These are phyloP conservation scores for Termitomyces titanicus DNA, from an alignment of 768 basidiomycete species.

Conservation along the genomic window DNA sequence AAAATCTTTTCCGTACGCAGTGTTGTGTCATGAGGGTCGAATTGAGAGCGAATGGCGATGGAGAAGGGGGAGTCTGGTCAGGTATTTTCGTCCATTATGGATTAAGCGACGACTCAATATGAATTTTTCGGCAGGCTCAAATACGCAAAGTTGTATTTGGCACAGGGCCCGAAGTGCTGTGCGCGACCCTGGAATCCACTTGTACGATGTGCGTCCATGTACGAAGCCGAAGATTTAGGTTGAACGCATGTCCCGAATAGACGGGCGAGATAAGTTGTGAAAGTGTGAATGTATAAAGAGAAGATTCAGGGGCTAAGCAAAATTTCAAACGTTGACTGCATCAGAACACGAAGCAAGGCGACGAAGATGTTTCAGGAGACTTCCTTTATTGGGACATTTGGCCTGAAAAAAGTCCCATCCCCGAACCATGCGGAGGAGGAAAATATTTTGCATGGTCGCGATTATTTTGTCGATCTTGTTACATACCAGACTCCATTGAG, in stretches of 20 bases:
- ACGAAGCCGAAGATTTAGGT: neutral
- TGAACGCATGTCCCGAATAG: neutral
- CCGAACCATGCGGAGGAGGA: neutral
- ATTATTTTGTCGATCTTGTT: conserved; percentile 9
- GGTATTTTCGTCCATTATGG: too few relatives aligned
- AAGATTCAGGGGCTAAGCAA: neutral
- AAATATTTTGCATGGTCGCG: too few relatives aligned
- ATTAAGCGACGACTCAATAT: too few relatives aligned
- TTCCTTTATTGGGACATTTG: neutral
- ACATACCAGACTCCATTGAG: neutral
- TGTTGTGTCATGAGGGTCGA: too few relatives aligned
- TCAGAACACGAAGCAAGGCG: neutral
- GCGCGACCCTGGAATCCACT: neutral
- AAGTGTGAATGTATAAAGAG: neutral
- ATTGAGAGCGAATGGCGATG: too few relatives aligned
- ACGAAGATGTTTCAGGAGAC: neutral
- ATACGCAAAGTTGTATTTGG: neutral
- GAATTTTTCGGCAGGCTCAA: too few relatives aligned
- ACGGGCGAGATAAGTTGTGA: neutral
- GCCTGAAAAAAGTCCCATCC: neutral
- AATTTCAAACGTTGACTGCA: neutral
- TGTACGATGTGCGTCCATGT: too few relatives aligned
- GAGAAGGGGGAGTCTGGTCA: too few relatives aligned
- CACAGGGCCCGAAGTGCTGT: neutral
- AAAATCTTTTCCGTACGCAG: too few relatives aligned